Conservation (phyloP, 2,329 filamentous ascomycete genomes). For the Parafenestella ontariensis region DNA sequence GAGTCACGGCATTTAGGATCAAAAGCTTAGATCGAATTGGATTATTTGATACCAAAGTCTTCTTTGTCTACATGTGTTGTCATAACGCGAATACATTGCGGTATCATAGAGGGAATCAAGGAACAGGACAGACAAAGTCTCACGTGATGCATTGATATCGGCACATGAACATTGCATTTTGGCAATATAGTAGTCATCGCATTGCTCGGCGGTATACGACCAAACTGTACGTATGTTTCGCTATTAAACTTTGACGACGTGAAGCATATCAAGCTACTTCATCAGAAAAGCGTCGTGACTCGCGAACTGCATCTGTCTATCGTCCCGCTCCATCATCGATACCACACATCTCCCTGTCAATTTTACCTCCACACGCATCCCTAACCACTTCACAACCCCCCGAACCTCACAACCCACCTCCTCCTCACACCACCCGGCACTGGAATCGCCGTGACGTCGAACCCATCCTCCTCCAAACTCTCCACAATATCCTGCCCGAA, state of each 20-base stretch:
- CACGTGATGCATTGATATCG: no score
- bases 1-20: slow-evolving; percentile 9
- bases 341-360: not conserved
- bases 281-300: no score
- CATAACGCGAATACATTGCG: no score
- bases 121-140: no score
- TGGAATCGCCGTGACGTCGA: slow-evolving; percentile 20
- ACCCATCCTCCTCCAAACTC: slow-evolving; percentile 26
- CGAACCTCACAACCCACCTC: slow-evolving; percentile 4
- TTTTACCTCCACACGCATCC: not conserved
- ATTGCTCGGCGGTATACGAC: no score
- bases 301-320: no score
- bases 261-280: no score
- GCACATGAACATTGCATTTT: no score
- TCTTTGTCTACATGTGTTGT: not conserved
- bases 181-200: no score
- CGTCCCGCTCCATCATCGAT: not conserved
- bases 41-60: not conserved
- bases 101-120: not conserved
- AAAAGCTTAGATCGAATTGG: slow-evolving; percentile 14
- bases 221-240: no score
- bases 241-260: no score
- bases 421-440: not conserved
- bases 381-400: not conserved
- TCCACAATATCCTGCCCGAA: slow-evolving; percentile 24